Conservation (phyloP, 1,284 basidiomycete species). For the Ganoderma boninense region DNA sequence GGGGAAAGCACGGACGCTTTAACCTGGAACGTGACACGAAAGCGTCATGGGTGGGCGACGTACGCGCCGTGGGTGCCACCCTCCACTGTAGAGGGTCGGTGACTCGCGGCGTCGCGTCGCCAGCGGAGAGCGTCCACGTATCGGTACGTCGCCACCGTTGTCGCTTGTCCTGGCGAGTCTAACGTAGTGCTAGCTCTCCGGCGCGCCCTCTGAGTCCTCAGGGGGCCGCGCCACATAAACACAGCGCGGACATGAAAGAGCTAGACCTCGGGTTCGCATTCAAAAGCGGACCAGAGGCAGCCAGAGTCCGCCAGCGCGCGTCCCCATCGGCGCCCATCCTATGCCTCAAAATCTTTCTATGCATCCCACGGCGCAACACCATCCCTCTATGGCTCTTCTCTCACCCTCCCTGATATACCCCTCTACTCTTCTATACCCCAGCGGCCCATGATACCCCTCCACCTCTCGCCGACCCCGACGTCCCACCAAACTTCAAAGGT, state of each 20-base stretch:
- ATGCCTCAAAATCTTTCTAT: too few species aligned
- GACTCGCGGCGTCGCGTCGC: neutral
- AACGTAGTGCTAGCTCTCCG: too few species aligned
- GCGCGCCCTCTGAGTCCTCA: too few species aligned
- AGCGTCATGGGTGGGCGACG: too few species aligned
- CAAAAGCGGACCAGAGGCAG: neutral
- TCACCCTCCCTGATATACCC: neutral
- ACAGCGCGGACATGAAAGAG: neutral
- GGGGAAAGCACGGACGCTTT: too few species aligned
- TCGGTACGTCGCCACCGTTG: neutral
- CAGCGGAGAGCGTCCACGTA: neutral
- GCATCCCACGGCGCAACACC: neutral
- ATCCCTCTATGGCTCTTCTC: neutral
- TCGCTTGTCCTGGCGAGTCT: neutral
- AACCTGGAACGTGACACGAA: too few species aligned
- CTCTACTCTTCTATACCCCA: neutral
- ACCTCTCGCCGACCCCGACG: too few species aligned
- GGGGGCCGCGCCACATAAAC: too few species aligned
- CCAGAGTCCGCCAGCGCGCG: neutral
- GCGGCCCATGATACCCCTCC: too few species aligned
- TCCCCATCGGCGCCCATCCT: neutral
- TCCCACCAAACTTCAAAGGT: neutral
- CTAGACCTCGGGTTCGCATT: neutral
- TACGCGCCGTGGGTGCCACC: too few species aligned
- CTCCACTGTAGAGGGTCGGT: neutral